Evolutionary conservation across 257 asterid genomes (phyloP).

Genomic region (Nicotiana benthamiana): DNA sequence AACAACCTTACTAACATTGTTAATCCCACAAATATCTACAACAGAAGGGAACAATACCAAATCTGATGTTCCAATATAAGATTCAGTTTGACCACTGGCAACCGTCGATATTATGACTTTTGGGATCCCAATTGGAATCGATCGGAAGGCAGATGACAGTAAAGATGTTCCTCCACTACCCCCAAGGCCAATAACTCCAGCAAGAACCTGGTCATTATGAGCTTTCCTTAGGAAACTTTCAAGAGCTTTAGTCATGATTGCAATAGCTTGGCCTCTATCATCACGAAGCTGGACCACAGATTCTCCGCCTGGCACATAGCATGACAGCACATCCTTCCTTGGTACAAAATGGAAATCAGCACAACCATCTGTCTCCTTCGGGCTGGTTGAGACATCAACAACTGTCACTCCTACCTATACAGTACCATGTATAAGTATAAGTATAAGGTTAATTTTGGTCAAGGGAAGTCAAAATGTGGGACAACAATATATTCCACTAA

Average conservation of each 20-base stretch:
- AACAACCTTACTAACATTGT: constrained; percentile 66
- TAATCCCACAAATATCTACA: constrained; percentile 93
- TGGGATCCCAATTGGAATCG: constrained; percentile 81
- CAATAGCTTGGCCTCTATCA: constrained; percentile 74
- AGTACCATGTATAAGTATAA: background rate
- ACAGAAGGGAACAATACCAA: constrained; percentile 89
- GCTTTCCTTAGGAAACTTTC: constrained; percentile 40
- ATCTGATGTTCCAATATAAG: constrained; percentile 92
- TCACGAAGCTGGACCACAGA: constrained; percentile 41
- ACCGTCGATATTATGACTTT: constrained; percentile 80
- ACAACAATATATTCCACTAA: too few relatives aligned
- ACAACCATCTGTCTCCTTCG: constrained; percentile 31
- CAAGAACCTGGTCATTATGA: constrained; percentile 32
- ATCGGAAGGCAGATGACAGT: constrained; percentile 69
- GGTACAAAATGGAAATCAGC: constrained; percentile 63
- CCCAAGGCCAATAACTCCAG: constrained; percentile 89
- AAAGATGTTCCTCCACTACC: constrained; percentile 97
- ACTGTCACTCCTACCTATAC: constrained; percentile 61
- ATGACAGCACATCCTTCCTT: constrained; percentile 54
- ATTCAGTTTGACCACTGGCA: constrained; percentile 90
- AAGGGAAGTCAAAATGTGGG: background rate
- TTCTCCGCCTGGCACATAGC: constrained; percentile 29
- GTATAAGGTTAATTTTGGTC: background rate
- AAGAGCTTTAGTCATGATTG: constrained; percentile 56
- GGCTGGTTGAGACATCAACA: constrained; percentile 70